A percentile compares a stretch with the other conserved stretches of the same genome.
Evolutionary conservation across 2,329 filamentous ascomycete genomes (phyloP).

Genomic region (Pyrenophora graminea): DNA sequence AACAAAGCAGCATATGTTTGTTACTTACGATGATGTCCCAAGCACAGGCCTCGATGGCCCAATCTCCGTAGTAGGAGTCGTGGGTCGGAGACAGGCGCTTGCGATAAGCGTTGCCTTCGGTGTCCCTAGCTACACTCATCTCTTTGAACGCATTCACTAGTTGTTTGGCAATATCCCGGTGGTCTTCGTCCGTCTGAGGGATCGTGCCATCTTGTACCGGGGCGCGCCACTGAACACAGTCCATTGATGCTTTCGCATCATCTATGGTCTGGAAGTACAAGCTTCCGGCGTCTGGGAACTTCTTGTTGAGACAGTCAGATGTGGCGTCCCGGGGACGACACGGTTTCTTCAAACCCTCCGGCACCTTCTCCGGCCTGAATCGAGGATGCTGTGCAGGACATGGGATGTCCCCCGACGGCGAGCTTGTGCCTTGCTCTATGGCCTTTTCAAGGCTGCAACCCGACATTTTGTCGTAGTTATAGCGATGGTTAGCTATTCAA

Average conservation of each 20-base stretch:
- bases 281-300: neutral
- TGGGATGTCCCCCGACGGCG: too few species aligned
- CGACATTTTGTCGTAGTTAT: neutral
- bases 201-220: slow-evolving; percentile 11
- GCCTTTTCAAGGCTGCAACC: neutral
- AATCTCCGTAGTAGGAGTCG: slow-evolving; percentile 8
- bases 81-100: slow-evolving; percentile 13
- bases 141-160: slow-evolving; percentile 15
- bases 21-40: slow-evolving; percentile 15
- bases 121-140: slow-evolving; percentile 7
- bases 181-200: slow-evolving; percentile 9
- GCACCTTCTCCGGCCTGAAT: neutral
- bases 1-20: neutral
- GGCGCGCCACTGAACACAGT: slow-evolving; percentile 6
- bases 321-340: slow-evolving; percentile 3
- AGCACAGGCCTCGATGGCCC: slow-evolving; percentile 18
- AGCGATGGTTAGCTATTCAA: too few species aligned
- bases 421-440: too few species aligned
- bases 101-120: slow-evolving; percentile 11
- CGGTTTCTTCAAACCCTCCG: neutral
- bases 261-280: slow-evolving; percentile 12
- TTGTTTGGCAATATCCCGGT: slow-evolving; percentile 1
- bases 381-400: neutral
- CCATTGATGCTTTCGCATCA: slow-evolving; percentile 7
- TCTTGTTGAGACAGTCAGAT: slow-evolving; percentile 7